Evolutionary conservation across 1,284 basidiomycete genomes (phyloP), one percentile per base, ranked within the genome.

Genomic region (Coniophora puteana): DNA sequence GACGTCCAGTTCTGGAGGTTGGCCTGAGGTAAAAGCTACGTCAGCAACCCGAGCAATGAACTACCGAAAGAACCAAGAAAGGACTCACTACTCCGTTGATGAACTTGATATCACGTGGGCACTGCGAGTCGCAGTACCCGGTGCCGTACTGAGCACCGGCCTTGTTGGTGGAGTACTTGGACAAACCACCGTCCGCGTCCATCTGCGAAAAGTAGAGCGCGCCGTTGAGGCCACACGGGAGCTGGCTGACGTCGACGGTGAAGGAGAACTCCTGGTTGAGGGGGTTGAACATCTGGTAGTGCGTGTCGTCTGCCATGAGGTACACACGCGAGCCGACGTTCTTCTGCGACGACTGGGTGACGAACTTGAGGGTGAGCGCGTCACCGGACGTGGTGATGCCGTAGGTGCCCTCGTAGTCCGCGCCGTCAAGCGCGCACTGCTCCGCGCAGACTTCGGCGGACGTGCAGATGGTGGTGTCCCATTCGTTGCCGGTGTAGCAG

Each of bases 321-420:
- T 76, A 77, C 38, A 76, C 66, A 52, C 76, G 75, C n/a, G 75
- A 76, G 29, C 76, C 76, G 57, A 78, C 61, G 64, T 78, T 78
- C n/a, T n/a, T n/a, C n/a, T n/a, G n/a, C n/a, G n/a, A n/a, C 47
- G 50, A 61, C 44, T 56, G 49, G 36, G 72, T 74, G 44, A 75
- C 67, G 59, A 77, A 74, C 51, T 72, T 68, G 59, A 79, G 66
- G 20, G 63, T 73, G 45, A 77, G 64, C 5, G 72, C 58, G 53
- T 70, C 66, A 46, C 72, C 72, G 44, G 51, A 58, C 31, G 71
- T 58, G 30, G 66, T 70, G 58, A 76, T 65, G 46, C 64, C 67
- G 49, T 66, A 66, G 36, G 57, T 63, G 48, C 62, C 65, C 7
- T 58, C 27, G 58, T 80, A 79, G 58, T 76, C 71, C 14, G 76